Conservation (phyloP, 176 grass and related monocot genomes). For the Eleusine indica region DNA sequence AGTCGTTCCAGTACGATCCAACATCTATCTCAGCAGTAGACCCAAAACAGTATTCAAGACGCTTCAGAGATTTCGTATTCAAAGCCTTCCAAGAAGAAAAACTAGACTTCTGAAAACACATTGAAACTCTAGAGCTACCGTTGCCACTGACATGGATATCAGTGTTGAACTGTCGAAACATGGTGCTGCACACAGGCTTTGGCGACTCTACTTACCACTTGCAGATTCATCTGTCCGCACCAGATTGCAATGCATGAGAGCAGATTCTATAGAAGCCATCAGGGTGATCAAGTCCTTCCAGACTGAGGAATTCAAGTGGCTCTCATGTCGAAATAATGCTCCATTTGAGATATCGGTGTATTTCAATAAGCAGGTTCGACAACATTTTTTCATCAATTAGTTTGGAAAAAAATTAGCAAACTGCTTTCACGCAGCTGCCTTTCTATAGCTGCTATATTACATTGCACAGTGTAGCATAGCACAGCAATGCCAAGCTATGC, state of each 20-base stretch:
- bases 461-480: constrained; percentile 41
- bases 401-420: constrained; percentile 4
- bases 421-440: constrained; percentile 29
- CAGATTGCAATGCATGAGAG: constrained; percentile 33
- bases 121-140: constrained; percentile 11
- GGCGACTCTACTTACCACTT: constrained; percentile 37
- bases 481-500: constrained; percentile 38
- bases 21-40: constrained; percentile 92
- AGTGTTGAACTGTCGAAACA: constrained; percentile 22
- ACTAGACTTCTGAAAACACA: constrained; percentile 48
- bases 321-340: constrained; percentile 51
- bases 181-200: constrained; percentile 38
- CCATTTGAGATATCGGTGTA: constrained; percentile 26
- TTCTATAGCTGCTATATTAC: constrained; percentile 40
- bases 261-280: constrained; percentile 20
- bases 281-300: constrained; percentile 16
- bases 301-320: constrained; percentile 23
- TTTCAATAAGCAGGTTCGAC: constrained; percentile 52
- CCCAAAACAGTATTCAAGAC: constrained; percentile 80
- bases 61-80: constrained; percentile 85
- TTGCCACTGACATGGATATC: constrained; percentile 23
- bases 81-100: constrained; percentile 84
- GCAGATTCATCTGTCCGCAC: constrained; percentile 26
- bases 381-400: constrained; percentile 32
- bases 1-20: constrained; percentile 81